A percentile compares a stretch with the other conserved stretches of the same genome.
phyloP scores from a whole-genome alignment of 352 stramenopile genomes.

The Pseudoperonospora humuli region DNA sequence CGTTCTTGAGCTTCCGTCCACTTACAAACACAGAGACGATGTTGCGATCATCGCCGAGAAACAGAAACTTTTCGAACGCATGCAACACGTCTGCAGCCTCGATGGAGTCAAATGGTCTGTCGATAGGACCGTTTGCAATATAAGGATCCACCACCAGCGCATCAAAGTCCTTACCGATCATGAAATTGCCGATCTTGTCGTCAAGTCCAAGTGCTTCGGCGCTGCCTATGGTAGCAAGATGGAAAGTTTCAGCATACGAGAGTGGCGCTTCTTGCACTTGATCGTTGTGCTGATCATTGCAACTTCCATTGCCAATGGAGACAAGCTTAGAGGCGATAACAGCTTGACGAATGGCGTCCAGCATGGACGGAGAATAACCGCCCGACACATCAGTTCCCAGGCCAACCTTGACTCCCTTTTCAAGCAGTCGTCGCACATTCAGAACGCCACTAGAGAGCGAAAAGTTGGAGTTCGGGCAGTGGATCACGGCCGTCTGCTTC shows the following conservation, averaged over 20 bases:
- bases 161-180: constrained; percentile 86
- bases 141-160: constrained; percentile 80
- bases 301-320: constrained; percentile 55
- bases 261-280: constrained; percentile 25
- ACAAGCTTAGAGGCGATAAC: constrained; percentile 87
- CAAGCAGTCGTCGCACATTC: constrained; percentile 69
- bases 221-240: constrained; percentile 85
- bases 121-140: constrained; percentile 51
- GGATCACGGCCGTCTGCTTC: constrained; percentile 77
- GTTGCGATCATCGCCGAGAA: constrained; percentile 17
- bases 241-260: constrained; percentile 81
- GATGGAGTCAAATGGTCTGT: constrained; percentile 35
- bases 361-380: constrained; percentile 91
- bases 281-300: constrained; percentile 23
- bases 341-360: constrained; percentile 86
- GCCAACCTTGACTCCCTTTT: constrained; percentile 84
- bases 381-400: constrained; percentile 92
- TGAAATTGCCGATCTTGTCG: constrained; percentile 85
- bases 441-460: constrained; percentile 84
- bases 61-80: constrained; percentile 77
- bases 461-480: constrained; percentile 94
- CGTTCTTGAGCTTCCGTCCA: constrained; percentile 50
- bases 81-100: constrained; percentile 48
- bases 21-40: constrained; percentile 70
- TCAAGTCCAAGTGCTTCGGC: constrained; percentile 27